phyloP scores from a whole-genome alignment of 768 basidiomycete species.

The Mycena venus region DNA sequence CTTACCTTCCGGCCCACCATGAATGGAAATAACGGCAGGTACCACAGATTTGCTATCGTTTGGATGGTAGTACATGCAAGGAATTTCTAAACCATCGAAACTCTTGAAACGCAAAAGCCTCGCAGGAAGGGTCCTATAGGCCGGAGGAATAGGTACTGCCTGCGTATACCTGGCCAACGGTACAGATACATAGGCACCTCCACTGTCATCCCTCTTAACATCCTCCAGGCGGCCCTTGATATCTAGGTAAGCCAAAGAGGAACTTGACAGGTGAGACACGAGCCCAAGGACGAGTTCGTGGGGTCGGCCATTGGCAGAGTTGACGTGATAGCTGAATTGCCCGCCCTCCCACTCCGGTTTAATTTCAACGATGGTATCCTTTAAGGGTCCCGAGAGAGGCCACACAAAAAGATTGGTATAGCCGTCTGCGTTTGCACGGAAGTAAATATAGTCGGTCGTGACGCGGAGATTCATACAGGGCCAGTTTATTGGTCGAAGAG shows the following conservation, averaged over 20 bases:
- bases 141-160: constrained; percentile 45
- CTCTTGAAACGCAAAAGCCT: constrained; percentile 53
- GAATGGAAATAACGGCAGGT: constrained; percentile 53
- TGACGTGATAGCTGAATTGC: constrained; percentile 43
- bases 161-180: constrained; percentile 47
- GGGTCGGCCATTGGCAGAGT: constrained; percentile 49
- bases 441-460: constrained; percentile 44
- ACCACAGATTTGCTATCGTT: constrained; percentile 39
- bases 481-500: constrained; percentile 53
- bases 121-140: constrained; percentile 44
- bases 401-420: constrained; percentile 46
- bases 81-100: constrained; percentile 56
- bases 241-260: constrained; percentile 48
- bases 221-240: constrained; percentile 37
- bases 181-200: constrained; percentile 43
- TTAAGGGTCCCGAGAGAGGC: constrained; percentile 45
- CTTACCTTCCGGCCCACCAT: constrained; percentile 52
- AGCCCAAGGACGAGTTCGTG: constrained; percentile 48
- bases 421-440: constrained; percentile 55
- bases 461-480: constrained; percentile 42
- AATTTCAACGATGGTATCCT: constrained; percentile 47
- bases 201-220: constrained; percentile 37
- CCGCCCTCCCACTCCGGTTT: constrained; percentile 48
- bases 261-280: constrained; percentile 45
- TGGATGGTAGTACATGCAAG: constrained; percentile 59